phyloP scores from a whole-genome alignment of 2,329 filamentous ascomycete genomes.

The Nigrospora sphaerica region DNA sequence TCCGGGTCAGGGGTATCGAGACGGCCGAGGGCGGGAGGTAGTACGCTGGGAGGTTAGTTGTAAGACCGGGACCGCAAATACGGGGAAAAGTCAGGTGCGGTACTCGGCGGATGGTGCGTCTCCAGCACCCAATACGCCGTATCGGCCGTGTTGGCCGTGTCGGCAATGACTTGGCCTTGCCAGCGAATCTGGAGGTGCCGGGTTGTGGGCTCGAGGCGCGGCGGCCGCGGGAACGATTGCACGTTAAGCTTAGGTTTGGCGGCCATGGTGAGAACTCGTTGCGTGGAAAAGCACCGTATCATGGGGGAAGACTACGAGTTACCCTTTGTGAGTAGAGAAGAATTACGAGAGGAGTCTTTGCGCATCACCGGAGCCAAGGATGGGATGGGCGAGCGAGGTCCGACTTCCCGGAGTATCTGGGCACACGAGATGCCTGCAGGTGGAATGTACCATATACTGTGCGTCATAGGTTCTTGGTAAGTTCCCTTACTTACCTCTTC shows the following conservation, averaged over 20 bases:
- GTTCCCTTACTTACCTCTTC: too few species aligned
- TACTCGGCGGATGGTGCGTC: constrained; percentile 55
- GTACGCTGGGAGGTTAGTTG: constrained; percentile 35
- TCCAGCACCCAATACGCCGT: constrained; percentile 56
- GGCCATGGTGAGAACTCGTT: constrained; percentile 23
- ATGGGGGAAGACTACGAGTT: too few species aligned
- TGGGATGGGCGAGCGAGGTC: too few species aligned
- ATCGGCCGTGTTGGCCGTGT: constrained; percentile 31
- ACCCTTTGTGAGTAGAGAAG: too few species aligned
- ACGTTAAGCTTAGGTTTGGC: constrained; percentile 42
- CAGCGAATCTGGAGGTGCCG: constrained; percentile 51
- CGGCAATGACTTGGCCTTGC: constrained; percentile 45
- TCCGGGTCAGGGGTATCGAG: constrained; percentile 36
- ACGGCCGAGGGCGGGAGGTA: constrained; percentile 48
- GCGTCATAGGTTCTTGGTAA: too few species aligned
- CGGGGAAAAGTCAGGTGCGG: constrained; percentile 9
- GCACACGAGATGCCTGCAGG: too few species aligned
- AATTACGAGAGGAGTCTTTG: too few species aligned
- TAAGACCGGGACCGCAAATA: not conserved
- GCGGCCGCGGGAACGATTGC: constrained; percentile 51
- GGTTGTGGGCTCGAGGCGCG: constrained; percentile 44
- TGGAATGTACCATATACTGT: too few species aligned
- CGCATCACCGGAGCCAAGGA: too few species aligned
- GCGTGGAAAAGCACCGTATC: too few species aligned
- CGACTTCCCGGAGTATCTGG: too few species aligned